Conservation (phyloP, 768 basidiomycete species). For the Phylloporus sp. region DNA sequence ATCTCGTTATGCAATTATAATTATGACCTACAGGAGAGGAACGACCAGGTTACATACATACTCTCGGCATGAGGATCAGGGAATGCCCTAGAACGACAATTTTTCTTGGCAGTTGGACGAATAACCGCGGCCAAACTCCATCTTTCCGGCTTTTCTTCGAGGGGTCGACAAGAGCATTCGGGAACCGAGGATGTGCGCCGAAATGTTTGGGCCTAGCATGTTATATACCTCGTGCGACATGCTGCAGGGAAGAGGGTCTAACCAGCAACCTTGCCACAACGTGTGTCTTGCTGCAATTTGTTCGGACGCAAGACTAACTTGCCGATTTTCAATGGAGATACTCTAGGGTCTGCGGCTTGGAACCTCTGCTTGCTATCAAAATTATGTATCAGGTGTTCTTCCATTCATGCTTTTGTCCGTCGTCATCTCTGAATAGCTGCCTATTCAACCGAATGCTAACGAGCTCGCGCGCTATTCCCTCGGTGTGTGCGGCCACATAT, state of each 20-base stretch:
- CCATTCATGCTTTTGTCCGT: not conserved
- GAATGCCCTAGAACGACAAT: slow-evolving; percentile 6
- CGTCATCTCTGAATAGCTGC: not conserved
- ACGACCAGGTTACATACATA: not conserved
- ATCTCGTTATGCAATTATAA: slow-evolving; percentile 6
- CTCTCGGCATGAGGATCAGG: slow-evolving; percentile 18
- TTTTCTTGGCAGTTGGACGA: slow-evolving; percentile 2
- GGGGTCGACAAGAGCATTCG: not conserved
- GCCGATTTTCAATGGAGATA: not conserved
- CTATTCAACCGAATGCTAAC: not conserved
- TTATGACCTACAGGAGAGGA: not conserved
- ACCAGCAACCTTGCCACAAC: not conserved
- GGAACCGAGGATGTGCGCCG: not conserved
- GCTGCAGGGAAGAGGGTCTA: not conserved
- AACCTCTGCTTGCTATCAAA: not conserved
- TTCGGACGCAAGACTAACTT: not conserved
- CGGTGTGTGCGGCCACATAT: not conserved
- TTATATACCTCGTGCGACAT: not conserved
- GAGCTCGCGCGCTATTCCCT: not conserved
- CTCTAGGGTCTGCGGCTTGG: not conserved
- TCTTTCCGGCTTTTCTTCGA: not conserved
- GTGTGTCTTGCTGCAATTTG: not conserved
- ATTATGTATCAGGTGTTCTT: too few species aligned
- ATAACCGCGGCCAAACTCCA: slow-evolving; percentile 13
- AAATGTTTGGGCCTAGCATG: not conserved